Evolutionary conservation across 768 basidiomycete species (phyloP), one percentile per base, ranked within the genome.

Genomic region (Bullera alba): DNA sequence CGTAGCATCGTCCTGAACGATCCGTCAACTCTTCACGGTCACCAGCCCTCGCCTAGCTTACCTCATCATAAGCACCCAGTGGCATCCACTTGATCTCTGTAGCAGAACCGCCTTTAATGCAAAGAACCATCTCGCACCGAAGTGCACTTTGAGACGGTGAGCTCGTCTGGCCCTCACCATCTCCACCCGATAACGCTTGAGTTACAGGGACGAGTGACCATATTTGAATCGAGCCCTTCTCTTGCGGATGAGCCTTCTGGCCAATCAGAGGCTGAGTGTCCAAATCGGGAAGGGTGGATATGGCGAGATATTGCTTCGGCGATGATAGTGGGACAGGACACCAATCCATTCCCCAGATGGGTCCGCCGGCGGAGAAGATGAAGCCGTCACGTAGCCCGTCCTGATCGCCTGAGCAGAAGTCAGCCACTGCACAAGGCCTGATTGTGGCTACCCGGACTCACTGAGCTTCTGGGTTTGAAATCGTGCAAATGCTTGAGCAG

Each of bases 291-390:
- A 85, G 80, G 1, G 85, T 82, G 0, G 83, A 83, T 14, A 93
- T 79, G 2, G 91, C 92, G 6, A 99, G 77, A 67, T 89, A 95
- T 60, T 93, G 86, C 49, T 77, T 81, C 44, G 45, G 5, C 6
- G 29, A 17, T 32, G 15, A 3, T 25, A 26, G 26, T 15, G 26
- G 8, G 17, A 23, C 8, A 2, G 95, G 93, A 69, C 90, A 91
- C 92, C 92, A 97, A 57, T 92, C 89, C 29, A 93, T 64, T 2
- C 83, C 87, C 83, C 86, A 88, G n/a, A 87, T 85, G 0, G 88
- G 85, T 2, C 84, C 86, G 5, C 95, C 95, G 0, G 86, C 84
- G 54, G 84, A 87, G 71, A 96, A 84, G 1, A 93, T 53, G 35
- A 50, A 58, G 4, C 59, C 57, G 22, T 47, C 42, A 14, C 46